Percentiles rank a stretch among this genome's conserved stretches.
phyloP scores from a whole-genome alignment of 306 rosid species.

The Ochetophila trinervis region DNA sequence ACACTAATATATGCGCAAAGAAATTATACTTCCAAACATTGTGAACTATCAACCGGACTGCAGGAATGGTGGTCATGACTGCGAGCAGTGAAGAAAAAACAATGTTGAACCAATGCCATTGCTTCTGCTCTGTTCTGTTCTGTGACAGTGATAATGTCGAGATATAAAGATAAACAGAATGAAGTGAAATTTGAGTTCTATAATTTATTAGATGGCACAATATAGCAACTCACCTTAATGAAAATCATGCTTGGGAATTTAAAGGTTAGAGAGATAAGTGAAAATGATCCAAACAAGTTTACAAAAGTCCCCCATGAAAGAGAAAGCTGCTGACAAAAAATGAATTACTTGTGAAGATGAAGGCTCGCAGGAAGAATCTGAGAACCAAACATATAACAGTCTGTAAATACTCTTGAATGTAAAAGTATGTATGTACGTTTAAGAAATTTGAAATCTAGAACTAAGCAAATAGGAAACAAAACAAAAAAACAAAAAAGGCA shows the following conservation, averaged over 20 bases:
- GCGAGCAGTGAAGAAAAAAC: constrained; percentile 35
- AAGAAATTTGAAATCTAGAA: no score
- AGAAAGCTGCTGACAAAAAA: constrained; percentile 47
- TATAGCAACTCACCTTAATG: constrained; percentile 38
- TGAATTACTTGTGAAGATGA: constrained; percentile 38
- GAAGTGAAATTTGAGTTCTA: background rate
- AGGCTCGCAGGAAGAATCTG: constrained; percentile 25
- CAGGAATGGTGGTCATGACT: constrained; percentile 45
- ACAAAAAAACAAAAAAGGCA: background rate
- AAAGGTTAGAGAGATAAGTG: constrained; percentile 55
- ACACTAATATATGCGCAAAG: constrained; percentile 44
- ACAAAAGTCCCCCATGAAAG: constrained; percentile 64
- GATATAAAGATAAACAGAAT: background rate
- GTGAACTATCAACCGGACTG: constrained; percentile 36
- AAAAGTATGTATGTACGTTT: no score
- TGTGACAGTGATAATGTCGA: constrained; percentile 19
- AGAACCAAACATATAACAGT: no score
- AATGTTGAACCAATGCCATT: constrained; percentile 59
- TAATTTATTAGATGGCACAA: background rate
- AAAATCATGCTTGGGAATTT: constrained; percentile 60
- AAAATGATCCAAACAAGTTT: constrained; percentile 48
- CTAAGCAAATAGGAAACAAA: no score
- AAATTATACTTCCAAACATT: constrained; percentile 39
- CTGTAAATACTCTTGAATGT: no score
- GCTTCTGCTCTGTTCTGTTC: constrained; percentile 44